Evolutionary conservation across 2,329 filamentous ascomycete genomes (phyloP).

Genomic region (Magnaporthiopsis rhizophila): DNA sequence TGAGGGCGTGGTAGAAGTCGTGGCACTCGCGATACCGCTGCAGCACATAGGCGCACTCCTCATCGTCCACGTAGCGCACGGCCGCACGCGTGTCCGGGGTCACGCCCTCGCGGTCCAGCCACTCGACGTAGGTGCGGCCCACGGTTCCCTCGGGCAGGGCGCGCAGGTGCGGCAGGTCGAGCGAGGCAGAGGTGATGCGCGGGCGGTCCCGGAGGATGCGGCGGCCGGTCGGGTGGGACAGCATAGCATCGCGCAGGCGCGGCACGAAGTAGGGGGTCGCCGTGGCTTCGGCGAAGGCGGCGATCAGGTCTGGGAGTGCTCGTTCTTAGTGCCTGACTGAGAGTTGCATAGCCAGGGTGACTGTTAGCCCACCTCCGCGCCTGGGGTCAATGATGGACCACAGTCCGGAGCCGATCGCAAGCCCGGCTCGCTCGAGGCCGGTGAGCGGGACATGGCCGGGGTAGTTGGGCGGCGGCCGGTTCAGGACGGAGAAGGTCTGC

Average conservation of each 20-base stretch:
- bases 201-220: constrained; percentile 87
- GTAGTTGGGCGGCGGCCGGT: constrained; percentile 80
- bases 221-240: constrained; percentile 71
- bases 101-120: constrained; percentile 92
- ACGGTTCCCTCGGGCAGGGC: constrained; percentile 64
- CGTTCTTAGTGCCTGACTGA: no score
- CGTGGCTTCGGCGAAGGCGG: constrained; percentile 87
- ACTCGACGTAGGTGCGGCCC: constrained; percentile 73
- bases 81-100: constrained; percentile 77
- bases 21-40: constrained; percentile 96
- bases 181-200: constrained; percentile 70
- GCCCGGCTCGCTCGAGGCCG: constrained; percentile 61
- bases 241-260: constrained; percentile 87
- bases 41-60: constrained; percentile 97
- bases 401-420: constrained; percentile 59
- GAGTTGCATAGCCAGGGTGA: background rate
- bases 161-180: constrained; percentile 61
- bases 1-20: constrained; percentile 95
- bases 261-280: constrained; percentile 92
- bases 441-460: constrained; percentile 88
- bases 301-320: constrained; percentile 69
- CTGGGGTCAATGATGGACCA: constrained; percentile 65
- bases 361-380: constrained; percentile 53
- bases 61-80: constrained; percentile 88
- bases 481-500: constrained; percentile 66